phyloP scores from a whole-genome alignment of 2,329 filamentous ascomycete species.

The Fusarium chuoi region DNA sequence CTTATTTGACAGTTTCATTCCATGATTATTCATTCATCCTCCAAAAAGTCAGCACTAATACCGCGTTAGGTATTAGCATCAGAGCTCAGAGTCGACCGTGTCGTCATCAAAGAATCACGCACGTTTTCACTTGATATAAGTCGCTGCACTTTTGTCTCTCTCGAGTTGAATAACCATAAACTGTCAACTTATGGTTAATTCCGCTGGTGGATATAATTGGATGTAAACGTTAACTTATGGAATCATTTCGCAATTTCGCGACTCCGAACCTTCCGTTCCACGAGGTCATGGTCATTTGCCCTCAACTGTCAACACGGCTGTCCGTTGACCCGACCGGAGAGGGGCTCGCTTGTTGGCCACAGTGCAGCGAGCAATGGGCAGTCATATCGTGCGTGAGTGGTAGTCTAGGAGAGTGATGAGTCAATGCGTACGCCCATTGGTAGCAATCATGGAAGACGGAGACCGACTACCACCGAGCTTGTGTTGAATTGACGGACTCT shows the following conservation, averaged over 20 bases:
- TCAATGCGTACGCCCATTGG: constrained; percentile 4
- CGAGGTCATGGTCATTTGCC: not conserved
- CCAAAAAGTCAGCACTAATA: constrained; percentile 31
- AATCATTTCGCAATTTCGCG: not conserved
- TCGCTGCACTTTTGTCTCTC: not conserved
- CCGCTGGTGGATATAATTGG: not conserved
- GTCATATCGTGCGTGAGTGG: not conserved
- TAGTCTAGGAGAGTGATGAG: not conserved
- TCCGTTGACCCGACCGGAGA: not conserved
- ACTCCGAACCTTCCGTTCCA: constrained; percentile 15
- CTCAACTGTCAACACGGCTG: not conserved
- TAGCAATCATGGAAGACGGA: constrained; percentile 6
- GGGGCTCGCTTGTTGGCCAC: constrained; percentile 4
- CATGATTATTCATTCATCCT: constrained; percentile 21
- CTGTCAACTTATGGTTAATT: constrained; percentile 7
- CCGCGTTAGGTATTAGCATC: constrained; percentile 13
- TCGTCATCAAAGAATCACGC: constrained; percentile 29
- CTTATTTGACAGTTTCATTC: constrained; percentile 6
- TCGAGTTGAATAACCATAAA: constrained; percentile 20
- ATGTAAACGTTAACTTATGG: not conserved
- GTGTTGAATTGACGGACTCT: not conserved
- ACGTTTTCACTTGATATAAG: constrained; percentile 1
- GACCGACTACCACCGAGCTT: constrained; percentile 28
- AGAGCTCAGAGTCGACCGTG: constrained; percentile 2
- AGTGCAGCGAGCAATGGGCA: not conserved